A percentile compares a stretch with the other conserved stretches of the same genome.
Conservation (phyloP, 805 yeast species). For the Wickerhamiella galacta region DNA sequence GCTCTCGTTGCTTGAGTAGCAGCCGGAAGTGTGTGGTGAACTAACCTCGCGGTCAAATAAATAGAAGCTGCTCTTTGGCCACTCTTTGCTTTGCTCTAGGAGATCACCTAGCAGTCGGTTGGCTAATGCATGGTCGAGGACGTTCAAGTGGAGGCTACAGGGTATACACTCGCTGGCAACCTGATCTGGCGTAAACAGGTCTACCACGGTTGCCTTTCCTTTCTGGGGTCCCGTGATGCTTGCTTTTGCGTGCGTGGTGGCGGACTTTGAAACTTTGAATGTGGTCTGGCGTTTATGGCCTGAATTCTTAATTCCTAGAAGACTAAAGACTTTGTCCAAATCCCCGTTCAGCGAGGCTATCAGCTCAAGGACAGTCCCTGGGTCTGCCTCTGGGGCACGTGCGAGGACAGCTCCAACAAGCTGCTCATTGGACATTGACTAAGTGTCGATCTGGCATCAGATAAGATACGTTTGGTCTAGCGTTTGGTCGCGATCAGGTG, state of each 20-base stretch:
- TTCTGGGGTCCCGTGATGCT: background rate
- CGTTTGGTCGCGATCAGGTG: too few relatives aligned
- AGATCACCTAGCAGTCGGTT: constrained; percentile 29
- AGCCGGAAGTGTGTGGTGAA: constrained; percentile 37
- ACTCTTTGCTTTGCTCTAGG: constrained; percentile 25
- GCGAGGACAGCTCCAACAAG: constrained; percentile 12
- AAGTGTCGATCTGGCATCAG: background rate
- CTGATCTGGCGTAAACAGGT: constrained; percentile 35
- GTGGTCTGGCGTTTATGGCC: constrained; percentile 11
- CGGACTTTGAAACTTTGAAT: constrained; percentile 5
- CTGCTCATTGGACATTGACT: constrained; percentile 12
- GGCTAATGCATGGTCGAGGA: constrained; percentile 36
- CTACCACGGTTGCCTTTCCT: constrained; percentile 11
- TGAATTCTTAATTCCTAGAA: constrained; percentile 21
- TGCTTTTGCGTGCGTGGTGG: background rate
- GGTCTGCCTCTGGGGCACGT: constrained; percentile 30
- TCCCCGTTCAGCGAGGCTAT: constrained; percentile 40
- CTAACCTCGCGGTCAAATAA: constrained; percentile 45
- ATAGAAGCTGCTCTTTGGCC: constrained; percentile 33
- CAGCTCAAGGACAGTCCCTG: constrained; percentile 31
- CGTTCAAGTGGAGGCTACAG: constrained; percentile 36
- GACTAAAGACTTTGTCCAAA: constrained; percentile 24
- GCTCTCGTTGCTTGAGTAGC: constrained; percentile 21
- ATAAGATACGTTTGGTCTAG: background rate
- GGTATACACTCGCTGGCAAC: constrained; percentile 27